A percentile compares a stretch with the other conserved stretches of the same genome.
phyloP scores from a whole-genome alignment of 106 monocot genomes.

The Xerophyta viscosa region DNA sequence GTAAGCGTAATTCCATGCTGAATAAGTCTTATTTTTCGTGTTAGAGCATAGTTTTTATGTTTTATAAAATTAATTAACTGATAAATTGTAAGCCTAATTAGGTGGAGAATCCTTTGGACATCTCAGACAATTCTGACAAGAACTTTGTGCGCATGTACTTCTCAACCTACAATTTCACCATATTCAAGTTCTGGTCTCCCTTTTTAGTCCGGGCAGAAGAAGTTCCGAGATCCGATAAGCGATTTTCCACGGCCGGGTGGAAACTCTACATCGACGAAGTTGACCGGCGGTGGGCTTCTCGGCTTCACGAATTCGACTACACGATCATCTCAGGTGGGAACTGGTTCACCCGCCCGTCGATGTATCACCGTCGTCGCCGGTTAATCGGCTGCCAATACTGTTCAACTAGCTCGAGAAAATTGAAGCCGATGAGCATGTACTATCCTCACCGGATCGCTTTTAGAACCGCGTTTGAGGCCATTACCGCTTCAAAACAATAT shows the following conservation, averaged over 20 bases:
- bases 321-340: constrained; percentile 17
- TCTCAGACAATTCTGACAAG: constrained; percentile 10
- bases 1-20: too few relatives aligned
- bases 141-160: constrained; percentile 17
- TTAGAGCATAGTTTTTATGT: too few relatives aligned
- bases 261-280: constrained; percentile 14
- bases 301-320: constrained; percentile 5
- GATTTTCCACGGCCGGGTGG: neutral
- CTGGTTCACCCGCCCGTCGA: constrained; percentile 20
- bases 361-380: constrained; percentile 4
- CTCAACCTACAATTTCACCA: constrained; percentile 19
- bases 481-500: neutral
- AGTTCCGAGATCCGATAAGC: neutral
- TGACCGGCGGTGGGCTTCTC: constrained; percentile 6
- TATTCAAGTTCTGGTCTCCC: constrained; percentile 24
- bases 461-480: constrained; percentile 8
- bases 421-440: neutral
- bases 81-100: too few relatives aligned
- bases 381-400: constrained; percentile 20
- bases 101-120: constrained; percentile 15
- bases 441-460: constrained; percentile 16
- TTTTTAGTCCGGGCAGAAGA: constrained; percentile 14
- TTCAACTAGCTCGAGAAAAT: neutral
- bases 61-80: too few relatives aligned
- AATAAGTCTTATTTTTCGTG: too few relatives aligned